These are phyloP conservation scores for Macrolepiota fuliginosa DNA, from an alignment of 768 basidiomycete species.

Conservation along the genomic window DNA sequence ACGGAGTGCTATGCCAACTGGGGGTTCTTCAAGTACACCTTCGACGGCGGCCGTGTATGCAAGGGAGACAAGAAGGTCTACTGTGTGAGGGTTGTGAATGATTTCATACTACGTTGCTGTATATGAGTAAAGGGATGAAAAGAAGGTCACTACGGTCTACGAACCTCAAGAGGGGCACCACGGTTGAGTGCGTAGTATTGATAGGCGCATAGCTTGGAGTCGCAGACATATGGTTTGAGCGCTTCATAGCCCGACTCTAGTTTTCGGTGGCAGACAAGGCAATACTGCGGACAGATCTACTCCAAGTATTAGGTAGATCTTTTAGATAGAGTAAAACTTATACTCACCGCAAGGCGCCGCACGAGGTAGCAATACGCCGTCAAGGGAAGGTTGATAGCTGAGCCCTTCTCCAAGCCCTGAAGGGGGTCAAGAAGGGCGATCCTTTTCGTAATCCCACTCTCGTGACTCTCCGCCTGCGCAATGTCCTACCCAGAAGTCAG, in stretches of 20 bases:
- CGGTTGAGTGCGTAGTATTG: constrained; percentile 66
- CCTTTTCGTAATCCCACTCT: constrained; percentile 33
- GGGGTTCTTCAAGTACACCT: constrained; percentile 52
- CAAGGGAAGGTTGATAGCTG: constrained; percentile 56
- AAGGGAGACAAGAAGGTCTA: constrained; percentile 68
- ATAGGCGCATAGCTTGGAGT: constrained; percentile 61
- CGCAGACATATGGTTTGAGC: constrained; percentile 74
- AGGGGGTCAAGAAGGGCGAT: constrained; percentile 61
- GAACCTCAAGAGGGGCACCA: constrained; percentile 66
- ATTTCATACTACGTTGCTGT: constrained; percentile 57
- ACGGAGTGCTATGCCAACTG: constrained; percentile 56
- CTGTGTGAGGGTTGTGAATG: constrained; percentile 55
- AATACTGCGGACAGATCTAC: constrained; percentile 66
- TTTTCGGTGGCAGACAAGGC: constrained; percentile 71
- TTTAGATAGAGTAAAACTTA: not conserved
- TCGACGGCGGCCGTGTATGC: constrained; percentile 57
- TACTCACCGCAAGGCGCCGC: constrained; percentile 55
- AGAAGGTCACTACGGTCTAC: constrained; percentile 10
- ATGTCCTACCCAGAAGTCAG: constrained; percentile 26
- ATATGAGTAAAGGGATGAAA: not conserved
- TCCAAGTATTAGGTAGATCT: not conserved
- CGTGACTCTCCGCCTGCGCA: constrained; percentile 41
- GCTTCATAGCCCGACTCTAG: constrained; percentile 51
- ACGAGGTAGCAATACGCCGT: constrained; percentile 64
- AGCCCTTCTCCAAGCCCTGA: constrained; percentile 23